Evolutionary conservation across 1,284 basidiomycete genomes (phyloP), one percentile per base, ranked within the genome.

Genomic region (Clitocybe nebularis): DNA sequence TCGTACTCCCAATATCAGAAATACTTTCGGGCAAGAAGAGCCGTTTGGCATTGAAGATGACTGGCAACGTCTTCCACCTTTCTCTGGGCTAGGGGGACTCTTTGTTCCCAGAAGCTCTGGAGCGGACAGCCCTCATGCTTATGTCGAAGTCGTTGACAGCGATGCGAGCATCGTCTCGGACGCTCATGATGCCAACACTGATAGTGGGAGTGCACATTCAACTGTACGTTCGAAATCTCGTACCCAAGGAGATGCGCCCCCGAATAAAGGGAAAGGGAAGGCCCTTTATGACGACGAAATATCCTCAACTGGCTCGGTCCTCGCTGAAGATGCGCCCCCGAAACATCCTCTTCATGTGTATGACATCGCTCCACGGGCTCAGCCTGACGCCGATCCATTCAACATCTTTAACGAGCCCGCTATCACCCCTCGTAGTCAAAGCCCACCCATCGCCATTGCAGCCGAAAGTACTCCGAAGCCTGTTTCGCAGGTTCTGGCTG

Each of bases 301-400:
- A n/a, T 74, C 72, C 0, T 83, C 84, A n/a, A 72, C 70, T 4
- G 66, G 61, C 16, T 85, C 84, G 9, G 56, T 83, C 23, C 54
- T 84, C 30, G 76, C 66, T 16, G 66, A 71, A 36, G 68, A 79
- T 39, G 53, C 61, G 3, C 69, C 75, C 2, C 47, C 63, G 24
- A 85, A 84, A 58, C 74, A 66, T 23, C 73, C 79, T n/a, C 69
- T 84, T 17, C 83, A 84, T 58, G 76, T 84, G 22, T 66, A 64
- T 38, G 69, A 76, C 42, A 56, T 63, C 49, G 66, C 55, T 47
- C 55, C 52, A 30, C 49, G 55, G 24, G 44, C 39, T 19, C 35
- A 44, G 13, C 40, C 33, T 24, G 35, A 38, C 11, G 17, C 16
- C 9, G 14, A 32, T 16, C 13, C 3, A 16, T 5, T 2, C 5